phyloP scores from a whole-genome alignment of 2,329 filamentous ascomycete species.

The Exophiala calicioides region DNA sequence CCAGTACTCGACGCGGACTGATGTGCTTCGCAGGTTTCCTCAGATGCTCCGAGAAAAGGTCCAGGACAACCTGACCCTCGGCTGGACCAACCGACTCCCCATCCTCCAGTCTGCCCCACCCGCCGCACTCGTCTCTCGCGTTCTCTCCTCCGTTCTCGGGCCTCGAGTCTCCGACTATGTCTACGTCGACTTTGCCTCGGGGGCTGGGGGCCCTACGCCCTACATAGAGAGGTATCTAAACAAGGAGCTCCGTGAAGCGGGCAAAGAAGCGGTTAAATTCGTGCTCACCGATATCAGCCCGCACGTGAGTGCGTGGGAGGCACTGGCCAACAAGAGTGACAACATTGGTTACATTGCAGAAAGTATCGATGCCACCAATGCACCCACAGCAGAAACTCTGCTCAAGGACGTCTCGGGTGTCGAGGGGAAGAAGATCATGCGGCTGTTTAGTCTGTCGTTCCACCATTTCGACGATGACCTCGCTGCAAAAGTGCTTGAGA shows the following conservation, averaged over 20 bases:
- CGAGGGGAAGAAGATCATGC: constrained; percentile 59
- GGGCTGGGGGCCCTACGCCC: constrained; percentile 70
- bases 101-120: constrained; percentile 59
- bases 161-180: constrained; percentile 55
- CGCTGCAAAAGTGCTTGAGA: constrained; percentile 61
- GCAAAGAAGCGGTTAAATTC: constrained; percentile 50
- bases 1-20: constrained; percentile 13
- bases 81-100: constrained; percentile 64
- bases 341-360: constrained; percentile 61
- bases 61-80: constrained; percentile 64
- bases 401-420: constrained; percentile 28
- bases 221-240: constrained; percentile 64
- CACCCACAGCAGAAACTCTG: constrained; percentile 51
- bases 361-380: constrained; percentile 65
- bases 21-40: constrained; percentile 58
- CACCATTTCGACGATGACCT: constrained; percentile 72
- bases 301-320: constrained; percentile 62
- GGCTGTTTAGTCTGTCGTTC: constrained; percentile 73
- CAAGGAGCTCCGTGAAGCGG: constrained; percentile 32
- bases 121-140: constrained; percentile 60
- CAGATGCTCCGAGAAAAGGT: constrained; percentile 58
- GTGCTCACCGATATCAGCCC: constrained; percentile 68
- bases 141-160: constrained; percentile 57
- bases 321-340: constrained; percentile 53
- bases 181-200: constrained; percentile 75